Conservation (phyloP, 768 basidiomycete genomes). For the Boletus reticuloceps region DNA sequence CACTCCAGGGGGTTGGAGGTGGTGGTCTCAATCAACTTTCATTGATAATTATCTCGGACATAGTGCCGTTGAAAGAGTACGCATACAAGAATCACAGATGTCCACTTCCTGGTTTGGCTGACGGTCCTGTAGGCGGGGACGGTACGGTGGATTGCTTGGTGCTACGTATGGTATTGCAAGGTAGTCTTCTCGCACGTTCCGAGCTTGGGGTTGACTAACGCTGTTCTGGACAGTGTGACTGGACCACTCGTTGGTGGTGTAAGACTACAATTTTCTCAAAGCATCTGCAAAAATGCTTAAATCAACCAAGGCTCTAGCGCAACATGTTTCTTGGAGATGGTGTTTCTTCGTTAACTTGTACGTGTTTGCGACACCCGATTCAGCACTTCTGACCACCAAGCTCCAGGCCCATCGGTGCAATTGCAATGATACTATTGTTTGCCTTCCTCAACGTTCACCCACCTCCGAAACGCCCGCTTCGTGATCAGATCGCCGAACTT, state of each 20-base stretch:
- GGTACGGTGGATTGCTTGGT: conserved; percentile 72
- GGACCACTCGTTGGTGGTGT: conserved; percentile 85
- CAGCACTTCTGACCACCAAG: too few species aligned
- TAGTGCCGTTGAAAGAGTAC: conserved; percentile 76
- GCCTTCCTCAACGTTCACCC: conserved; percentile 77
- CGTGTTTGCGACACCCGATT: conserved; percentile 13
- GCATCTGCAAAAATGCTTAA: neutral
- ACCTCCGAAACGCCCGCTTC: conserved; percentile 54
- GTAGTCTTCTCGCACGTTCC: conserved; percentile 14
- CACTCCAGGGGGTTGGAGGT: conserved; percentile 81
- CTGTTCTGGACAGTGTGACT: conserved; percentile 43
- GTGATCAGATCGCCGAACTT: conserved; percentile 57
- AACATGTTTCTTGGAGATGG: conserved; percentile 81
- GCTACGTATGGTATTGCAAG: conserved; percentile 76
- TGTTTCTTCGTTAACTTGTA: conserved; percentile 77
- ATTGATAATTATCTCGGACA: conserved; percentile 78
- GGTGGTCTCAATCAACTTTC: conserved; percentile 75
- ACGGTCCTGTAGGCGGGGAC: conserved; percentile 55
- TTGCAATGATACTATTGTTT: conserved; percentile 58
- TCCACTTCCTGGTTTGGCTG: neutral
- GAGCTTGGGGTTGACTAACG: neutral
- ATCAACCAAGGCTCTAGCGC: conserved; percentile 53
- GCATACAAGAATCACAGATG: conserved; percentile 15
- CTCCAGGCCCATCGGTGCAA: conserved; percentile 64
- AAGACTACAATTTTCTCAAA: conserved; percentile 26